Evolutionary conservation across 2,329 filamentous ascomycete genomes (phyloP), one percentile per base, ranked within the genome.

Genomic region (Sporothrix brunneoviolacea): DNA sequence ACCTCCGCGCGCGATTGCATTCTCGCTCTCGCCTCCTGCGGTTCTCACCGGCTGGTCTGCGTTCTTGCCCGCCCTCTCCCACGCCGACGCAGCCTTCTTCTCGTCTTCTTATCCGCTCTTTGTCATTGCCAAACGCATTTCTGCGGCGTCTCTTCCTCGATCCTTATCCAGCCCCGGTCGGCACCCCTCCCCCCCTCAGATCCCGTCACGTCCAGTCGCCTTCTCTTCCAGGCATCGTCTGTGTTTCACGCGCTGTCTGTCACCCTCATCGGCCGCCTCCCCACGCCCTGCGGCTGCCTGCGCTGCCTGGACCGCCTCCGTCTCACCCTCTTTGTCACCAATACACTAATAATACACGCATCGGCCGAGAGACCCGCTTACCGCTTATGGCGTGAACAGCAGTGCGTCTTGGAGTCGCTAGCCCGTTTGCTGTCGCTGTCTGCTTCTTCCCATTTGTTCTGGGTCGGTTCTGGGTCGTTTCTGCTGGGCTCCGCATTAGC

Each of bases 381-480:
- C 5, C 18, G 39, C 47, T 28, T 30, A 35, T 19, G 30, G 37
- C 30, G 38, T 42, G n/a, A 18, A 47, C 10, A n/a, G 19, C 30
- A 30, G 28, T 15, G 28, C 19, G 18, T 16, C 19, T 3, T 27
- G 2, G 16, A 4, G 15, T 28, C 27, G 24, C 28, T 48, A 37
- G 28, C 21, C 32, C 18, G 27, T 21, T 36, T 42, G 38, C 13
- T 38, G 35, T 35, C 24, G 9, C 16, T 21, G 21, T 16, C 33
- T 33, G 22, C 13, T 16, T 21, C 30, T 12, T 49, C 15, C 42
- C n/a, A 21, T n/a, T 13, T 37, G 21, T 30, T 37, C 13, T 30
- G 40, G 37, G 37, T 30, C 30, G 28, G 4, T 49, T 37, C n/a
- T n/a, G n/a, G n/a, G n/a, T n/a, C n/a, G n/a, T n/a, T 49, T 37